Conservation (phyloP, 1,284 basidiomycete species). For the Trichosporon asahii region DNA sequence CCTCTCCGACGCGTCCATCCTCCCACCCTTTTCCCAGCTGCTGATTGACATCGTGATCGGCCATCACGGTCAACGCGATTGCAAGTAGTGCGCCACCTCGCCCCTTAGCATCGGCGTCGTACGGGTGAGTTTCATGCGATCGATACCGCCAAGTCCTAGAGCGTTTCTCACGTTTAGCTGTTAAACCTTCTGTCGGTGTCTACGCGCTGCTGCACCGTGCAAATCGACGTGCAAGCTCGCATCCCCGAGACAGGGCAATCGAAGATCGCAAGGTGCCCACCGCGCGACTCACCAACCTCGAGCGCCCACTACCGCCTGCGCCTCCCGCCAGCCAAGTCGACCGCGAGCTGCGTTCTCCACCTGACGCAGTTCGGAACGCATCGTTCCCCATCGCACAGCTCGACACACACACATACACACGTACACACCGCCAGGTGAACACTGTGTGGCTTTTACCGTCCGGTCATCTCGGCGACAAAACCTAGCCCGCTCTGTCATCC, state of each 20-base stretch:
- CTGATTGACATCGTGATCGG: background rate
- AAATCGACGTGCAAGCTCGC: background rate
- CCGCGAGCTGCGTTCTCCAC: background rate
- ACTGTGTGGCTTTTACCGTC: background rate
- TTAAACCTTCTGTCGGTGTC: background rate
- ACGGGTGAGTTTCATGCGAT: background rate
- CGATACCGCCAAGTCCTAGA: background rate
- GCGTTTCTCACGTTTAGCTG: slow-evolving; percentile 6
- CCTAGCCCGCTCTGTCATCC: background rate
- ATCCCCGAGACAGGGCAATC: background rate
- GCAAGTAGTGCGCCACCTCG: slow-evolving; percentile 3
- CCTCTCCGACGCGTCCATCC: background rate
- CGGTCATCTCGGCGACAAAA: background rate
- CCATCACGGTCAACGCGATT: slow-evolving; percentile 7
- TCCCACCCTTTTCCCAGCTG: background rate
- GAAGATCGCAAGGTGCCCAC: background rate
- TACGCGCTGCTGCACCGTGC: background rate
- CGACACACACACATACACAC: background rate
- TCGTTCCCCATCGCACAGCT: background rate
- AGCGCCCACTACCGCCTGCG: slow-evolving; percentile 1
- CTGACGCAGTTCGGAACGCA: background rate
- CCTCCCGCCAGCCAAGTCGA: background rate
- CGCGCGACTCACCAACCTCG: background rate
- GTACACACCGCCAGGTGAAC: background rate
- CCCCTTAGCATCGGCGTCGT: slow-evolving; percentile 3